phyloP scores from a whole-genome alignment of 2,329 filamentous ascomycete genomes.

The Stachybotrys elegans region DNA sequence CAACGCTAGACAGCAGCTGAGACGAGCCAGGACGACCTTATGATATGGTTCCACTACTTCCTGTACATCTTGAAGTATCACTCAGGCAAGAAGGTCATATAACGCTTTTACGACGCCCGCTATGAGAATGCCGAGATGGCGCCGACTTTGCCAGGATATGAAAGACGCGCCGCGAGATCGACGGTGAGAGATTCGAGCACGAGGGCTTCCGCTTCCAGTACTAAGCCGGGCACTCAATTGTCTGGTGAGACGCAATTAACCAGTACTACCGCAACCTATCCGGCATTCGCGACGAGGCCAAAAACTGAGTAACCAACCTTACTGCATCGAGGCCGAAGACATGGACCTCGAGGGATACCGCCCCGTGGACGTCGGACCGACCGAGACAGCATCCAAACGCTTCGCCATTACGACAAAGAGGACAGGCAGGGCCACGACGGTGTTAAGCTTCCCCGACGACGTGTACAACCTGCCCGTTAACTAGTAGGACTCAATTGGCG shows the following conservation, averaged over 20 bases:
- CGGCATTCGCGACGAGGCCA: constrained; percentile 49
- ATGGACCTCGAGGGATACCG: constrained; percentile 58
- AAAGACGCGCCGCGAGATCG: constrained; percentile 51
- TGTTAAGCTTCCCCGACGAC: constrained; percentile 42
- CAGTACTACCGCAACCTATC: constrained; percentile 60
- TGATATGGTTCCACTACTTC: constrained; percentile 73
- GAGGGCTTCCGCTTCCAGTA: constrained; percentile 54
- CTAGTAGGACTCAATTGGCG: constrained; percentile 60
- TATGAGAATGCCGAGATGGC: constrained; percentile 55
- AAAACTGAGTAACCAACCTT: constrained; percentile 55
- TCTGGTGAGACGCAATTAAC: constrained; percentile 65
- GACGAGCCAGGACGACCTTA: constrained; percentile 61
- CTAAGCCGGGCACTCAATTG: constrained; percentile 64
- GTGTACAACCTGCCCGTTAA: constrained; percentile 60
- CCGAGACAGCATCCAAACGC: constrained; percentile 50
- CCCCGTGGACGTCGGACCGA: constrained; percentile 47
- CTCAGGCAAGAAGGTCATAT: constrained; percentile 61
- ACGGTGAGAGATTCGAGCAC: constrained; percentile 54
- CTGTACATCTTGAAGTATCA: constrained; percentile 58
- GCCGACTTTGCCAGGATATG: constrained; percentile 56
- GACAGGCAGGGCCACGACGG: constrained; percentile 37
- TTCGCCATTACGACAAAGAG: constrained; percentile 49
- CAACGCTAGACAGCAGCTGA: constrained; percentile 57
- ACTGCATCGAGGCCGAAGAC: constrained; percentile 63
- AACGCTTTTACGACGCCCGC: constrained; percentile 61